Evolutionary conservation across 2,329 filamentous ascomycete genomes (phyloP).

Genomic region (Chaetomiaceae sp.): DNA sequence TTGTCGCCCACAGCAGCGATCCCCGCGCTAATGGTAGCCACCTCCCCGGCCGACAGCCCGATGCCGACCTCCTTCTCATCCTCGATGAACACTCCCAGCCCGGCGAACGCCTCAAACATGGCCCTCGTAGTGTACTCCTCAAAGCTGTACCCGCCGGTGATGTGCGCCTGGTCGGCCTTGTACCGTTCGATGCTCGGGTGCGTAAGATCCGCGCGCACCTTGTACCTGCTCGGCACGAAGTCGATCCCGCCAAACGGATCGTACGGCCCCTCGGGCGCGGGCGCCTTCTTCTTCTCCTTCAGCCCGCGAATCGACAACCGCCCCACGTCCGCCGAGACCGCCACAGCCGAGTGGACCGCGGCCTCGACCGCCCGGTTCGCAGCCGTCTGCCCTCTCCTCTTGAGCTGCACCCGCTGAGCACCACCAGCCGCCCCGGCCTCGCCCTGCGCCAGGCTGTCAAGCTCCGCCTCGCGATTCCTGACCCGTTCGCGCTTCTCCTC

Average conservation of each 20-base stretch:
- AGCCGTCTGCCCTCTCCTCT: conserved; percentile 61
- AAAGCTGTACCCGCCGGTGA: conserved; percentile 78
- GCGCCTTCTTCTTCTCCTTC: conserved; percentile 54
- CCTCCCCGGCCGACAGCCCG: conserved; percentile 33
- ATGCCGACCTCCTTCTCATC: conserved; percentile 60
- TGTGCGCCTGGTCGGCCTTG: conserved; percentile 64
- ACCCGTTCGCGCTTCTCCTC: conserved; percentile 62
- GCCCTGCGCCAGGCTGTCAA: conserved; percentile 63
- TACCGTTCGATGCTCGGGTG: conserved; percentile 46
- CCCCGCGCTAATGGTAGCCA: conserved; percentile 32
- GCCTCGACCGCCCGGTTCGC: conserved; percentile 30
- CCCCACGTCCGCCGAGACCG: conserved; percentile 24
- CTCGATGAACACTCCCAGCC: conserved; percentile 78
- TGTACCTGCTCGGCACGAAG: conserved; percentile 65
- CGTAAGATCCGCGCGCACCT: conserved; percentile 64
- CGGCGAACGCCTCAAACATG: conserved; percentile 84
- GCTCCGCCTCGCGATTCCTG: conserved; percentile 62
- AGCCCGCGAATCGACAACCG: conserved; percentile 71
- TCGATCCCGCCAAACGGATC: conserved; percentile 80
- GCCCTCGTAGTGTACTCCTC: conserved; percentile 76
- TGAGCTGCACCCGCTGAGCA: conserved; percentile 60
- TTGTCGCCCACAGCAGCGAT: conserved; percentile 32
- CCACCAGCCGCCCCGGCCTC: conserved; percentile 47
- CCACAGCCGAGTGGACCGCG: conserved; percentile 29
- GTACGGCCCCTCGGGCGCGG: conserved; percentile 62